Percentiles rank a stretch among this genome's conserved stretches.
Conservation (phyloP, 2,329 filamentous ascomycete genomes). For the Lasiodiplodia hormozganensis region DNA sequence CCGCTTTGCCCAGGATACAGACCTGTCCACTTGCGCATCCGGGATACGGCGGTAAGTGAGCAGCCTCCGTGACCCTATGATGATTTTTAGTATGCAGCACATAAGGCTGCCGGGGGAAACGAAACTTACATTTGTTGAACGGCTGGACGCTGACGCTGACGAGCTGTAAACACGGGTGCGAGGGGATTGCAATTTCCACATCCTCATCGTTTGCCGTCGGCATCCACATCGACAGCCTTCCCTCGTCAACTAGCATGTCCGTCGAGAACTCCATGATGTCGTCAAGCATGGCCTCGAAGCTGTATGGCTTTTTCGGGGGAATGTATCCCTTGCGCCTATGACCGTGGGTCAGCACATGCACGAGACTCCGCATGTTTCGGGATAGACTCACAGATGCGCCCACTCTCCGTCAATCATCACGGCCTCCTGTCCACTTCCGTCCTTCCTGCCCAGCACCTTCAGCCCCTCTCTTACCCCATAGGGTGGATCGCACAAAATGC, state of each 20-base stretch:
- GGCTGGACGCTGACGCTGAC: slow-evolving; percentile 80
- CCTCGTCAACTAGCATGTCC: slow-evolving; percentile 76
- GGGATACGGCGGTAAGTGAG: slow-evolving; percentile 82
- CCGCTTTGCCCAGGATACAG: slow-evolving; percentile 35
- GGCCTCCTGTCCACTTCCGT: slow-evolving; percentile 60
- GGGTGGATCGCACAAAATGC: slow-evolving; percentile 93
- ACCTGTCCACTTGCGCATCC: slow-evolving; percentile 39
- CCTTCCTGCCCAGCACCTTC: slow-evolving; percentile 80
- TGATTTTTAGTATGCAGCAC: slow-evolving; percentile 45
- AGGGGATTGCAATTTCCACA: slow-evolving; percentile 76
- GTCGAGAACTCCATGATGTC: slow-evolving; percentile 87
- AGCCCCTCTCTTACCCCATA: slow-evolving; percentile 94
- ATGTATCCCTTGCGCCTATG: slow-evolving; percentile 71
- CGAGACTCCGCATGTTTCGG: neutral
- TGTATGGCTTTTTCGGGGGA: slow-evolving; percentile 89
- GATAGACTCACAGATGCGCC: slow-evolving; percentile 67
- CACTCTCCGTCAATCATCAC: slow-evolving; percentile 73
- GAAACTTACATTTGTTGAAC: slow-evolving; percentile 74
- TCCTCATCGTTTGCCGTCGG: slow-evolving; percentile 72
- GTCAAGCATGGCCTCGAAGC: slow-evolving; percentile 86
- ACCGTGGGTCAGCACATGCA: slow-evolving; percentile 13
- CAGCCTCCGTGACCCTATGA: slow-evolving; percentile 78
- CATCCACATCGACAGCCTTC: slow-evolving; percentile 94
- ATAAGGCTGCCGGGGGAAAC: slow-evolving; percentile 50
- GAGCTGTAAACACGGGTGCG: slow-evolving; percentile 76